A percentile compares a stretch with the other conserved stretches of the same genome.
These are phyloP conservation scores for Paramecium biaurelia DNA, from an alignment of 73 alveolate genomes.

Conservation along the genomic window DNA sequence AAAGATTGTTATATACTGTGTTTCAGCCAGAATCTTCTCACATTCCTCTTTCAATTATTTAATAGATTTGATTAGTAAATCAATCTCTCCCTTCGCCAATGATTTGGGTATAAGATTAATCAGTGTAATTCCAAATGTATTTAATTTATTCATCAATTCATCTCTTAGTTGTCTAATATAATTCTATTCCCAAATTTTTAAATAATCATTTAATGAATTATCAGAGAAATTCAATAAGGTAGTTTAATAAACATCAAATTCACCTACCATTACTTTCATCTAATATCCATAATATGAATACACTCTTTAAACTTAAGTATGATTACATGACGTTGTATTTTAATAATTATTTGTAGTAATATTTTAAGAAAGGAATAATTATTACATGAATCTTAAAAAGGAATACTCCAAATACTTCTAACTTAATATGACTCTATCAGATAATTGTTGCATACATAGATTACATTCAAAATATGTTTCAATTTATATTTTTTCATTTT, in stretches of 20 bases:
- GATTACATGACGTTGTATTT: background rate
- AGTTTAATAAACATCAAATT: constrained; percentile 39
- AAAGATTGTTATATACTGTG: background rate
- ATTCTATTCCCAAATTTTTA: background rate
- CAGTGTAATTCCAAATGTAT: background rate
- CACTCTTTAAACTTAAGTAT: background rate
- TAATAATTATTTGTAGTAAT: background rate
- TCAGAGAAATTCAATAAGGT: background rate
- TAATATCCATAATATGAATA: background rate
- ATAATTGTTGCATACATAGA: background rate
- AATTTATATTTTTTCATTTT: background rate
- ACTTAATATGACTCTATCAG: background rate
- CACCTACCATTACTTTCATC: constrained; percentile 22
- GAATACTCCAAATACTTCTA: constrained; percentile 23
- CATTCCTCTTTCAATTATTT: constrained; percentile 22
- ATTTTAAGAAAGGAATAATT: background rate
- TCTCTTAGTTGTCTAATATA: background rate
- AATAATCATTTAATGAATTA: background rate
- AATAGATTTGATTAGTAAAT: background rate
- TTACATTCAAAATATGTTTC: constrained; percentile 22
- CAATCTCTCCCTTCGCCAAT: background rate
- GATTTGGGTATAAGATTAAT: constrained; percentile 1
- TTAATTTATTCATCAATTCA: background rate
- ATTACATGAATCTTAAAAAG: constrained; percentile 9
- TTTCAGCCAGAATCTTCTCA: background rate